Percentiles rank a stretch among this genome's conserved stretches.
Evolutionary conservation across 257 asterid genomes (phyloP).

Genomic region (Solanum pimpinellifolium): DNA sequence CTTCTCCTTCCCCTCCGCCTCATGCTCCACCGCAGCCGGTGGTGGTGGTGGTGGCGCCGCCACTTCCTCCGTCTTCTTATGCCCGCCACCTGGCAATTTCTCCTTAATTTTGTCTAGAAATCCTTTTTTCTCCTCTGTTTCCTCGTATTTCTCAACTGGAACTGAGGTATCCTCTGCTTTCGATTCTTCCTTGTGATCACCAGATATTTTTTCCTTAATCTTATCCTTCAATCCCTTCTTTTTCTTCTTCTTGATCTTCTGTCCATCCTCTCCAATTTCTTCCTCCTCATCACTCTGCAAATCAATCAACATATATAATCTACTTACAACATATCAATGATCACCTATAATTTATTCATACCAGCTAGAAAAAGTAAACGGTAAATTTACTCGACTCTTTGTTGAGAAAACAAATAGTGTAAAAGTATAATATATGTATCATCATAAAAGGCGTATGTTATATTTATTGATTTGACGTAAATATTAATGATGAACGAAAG

Average conservation of each 20-base stretch:
- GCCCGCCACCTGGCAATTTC: slow-evolving; percentile 52
- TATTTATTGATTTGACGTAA: neutral
- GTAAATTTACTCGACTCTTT: neutral
- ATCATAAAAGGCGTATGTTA: too few relatives aligned
- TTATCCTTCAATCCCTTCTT: slow-evolving; percentile 67
- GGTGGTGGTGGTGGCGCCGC: slow-evolving; percentile 15
- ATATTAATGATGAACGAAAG: neutral
- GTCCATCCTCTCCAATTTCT: slow-evolving; percentile 25
- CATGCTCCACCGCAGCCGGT: slow-evolving; percentile 7
- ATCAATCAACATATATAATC: neutral
- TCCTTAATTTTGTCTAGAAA: slow-evolving; percentile 71
- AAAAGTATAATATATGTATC: neutral
- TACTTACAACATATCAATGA: too few relatives aligned
- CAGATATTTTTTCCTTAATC: slow-evolving; percentile 37
- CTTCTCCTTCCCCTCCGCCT: slow-evolving; percentile 47
- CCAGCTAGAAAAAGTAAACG: neutral
- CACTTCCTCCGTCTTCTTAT: slow-evolving; percentile 51
- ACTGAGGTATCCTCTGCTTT: slow-evolving; percentile 23
- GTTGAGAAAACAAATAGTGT: neutral
- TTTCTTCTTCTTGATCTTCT: slow-evolving; percentile 53
- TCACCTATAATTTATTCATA: too few relatives aligned
- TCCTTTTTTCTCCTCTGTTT: slow-evolving; percentile 63
- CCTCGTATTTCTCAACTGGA: slow-evolving; percentile 48
- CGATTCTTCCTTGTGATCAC: slow-evolving; percentile 31
- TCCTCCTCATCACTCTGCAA: slow-evolving; percentile 77